Base-by-base conservation (phyloP, 2,329 filamentous ascomycete genomes). In the Sordariomycetes sp. region DNA sequence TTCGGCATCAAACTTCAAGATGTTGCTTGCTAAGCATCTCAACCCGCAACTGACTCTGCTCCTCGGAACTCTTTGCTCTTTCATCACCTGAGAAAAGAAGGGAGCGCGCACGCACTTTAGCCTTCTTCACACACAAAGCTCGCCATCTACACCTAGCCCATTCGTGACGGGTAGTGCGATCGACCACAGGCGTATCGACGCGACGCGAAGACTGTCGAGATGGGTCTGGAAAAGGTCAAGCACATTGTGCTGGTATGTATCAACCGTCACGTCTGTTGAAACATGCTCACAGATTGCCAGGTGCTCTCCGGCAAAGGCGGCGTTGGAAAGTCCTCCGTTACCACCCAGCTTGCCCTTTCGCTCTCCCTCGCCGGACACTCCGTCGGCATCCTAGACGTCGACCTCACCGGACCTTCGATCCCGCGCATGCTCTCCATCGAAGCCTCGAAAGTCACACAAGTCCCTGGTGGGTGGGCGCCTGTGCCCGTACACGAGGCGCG, bases 251-350 rank as follows among this genome's bases (percentile, higher is more conserved):
- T 92, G 46, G 83, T 86, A 63, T 21, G 65, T 56, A 34, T 15
- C 28, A 30, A 19, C 17, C 14, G 21, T 32, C 20, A 27, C 8
- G 15, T 9, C 29, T 12, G 4, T 15, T 18, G 18, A 6, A 17
- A 11, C 5, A 8, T 6, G n/a, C 15, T 5, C 7, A 30, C 9
- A 10, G 8, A 20, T 5, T 8, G 16, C 36, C 36, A 77, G 72
- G 72, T 90, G 42, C 81, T 98, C 31, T 96, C 92, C 10, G 92
- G 92, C 48, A 98, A 98, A 72, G 92, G 92, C 51, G 92, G 92
- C 47, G 92, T 98, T 15, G 92, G 92, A 38, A 98, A 98, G 68
- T 96, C 90, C 28, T 94, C 87, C 34, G 80, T 95, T n/a, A 96
- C 92, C 1, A 93, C 90, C 2, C 92, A 98, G 57, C 79, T 98